Base-by-base conservation (phyloP, 108 stramenopile species). In the Skeletonema tropicum region DNA sequence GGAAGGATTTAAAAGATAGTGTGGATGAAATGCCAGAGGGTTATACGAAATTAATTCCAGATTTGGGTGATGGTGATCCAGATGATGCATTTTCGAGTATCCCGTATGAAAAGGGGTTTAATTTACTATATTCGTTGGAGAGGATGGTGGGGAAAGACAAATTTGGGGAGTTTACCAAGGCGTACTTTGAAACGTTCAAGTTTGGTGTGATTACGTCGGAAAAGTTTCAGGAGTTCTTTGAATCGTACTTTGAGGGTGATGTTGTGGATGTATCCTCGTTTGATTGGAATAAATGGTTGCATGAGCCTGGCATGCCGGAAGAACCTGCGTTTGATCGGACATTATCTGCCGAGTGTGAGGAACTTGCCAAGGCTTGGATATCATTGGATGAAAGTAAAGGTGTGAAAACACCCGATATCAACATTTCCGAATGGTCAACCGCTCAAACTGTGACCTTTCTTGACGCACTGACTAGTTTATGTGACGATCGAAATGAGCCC, bases 81-180 rank as follows among this genome's bases (percentile, higher is more conserved):
- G 99, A 99, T 83, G 97, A 98, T 59, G 94, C 95, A 57, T 99
- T 96, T 71, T 92, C 91, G 13, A 76, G 79, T 13, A 89, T 94
- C 2, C 89, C 93, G 6, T 97, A 95, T 66, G 93, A 96, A 81
- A 94, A 93, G 81, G 95, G 90, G 63, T 98, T 86, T 80, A 87
- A 91, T 21, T 87, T 99, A 2, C 65, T 98, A 17, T 77, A 89
- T 32, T 87, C 89, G 31, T 78, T 99, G 48, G 97, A 98, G 74
- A 71, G 74, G 32, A 52, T 88, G 36, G 97, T 98, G 8, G 98
- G 99, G 0, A 84, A 67, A 8, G 70, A 63, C 1, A 83, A 70
- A 17, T 99, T 99, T 82, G 89, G 86, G 52, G 69, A 25, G 31
- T 98, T 97, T 73, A 92, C 93, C 63, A 86, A 96, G 81, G 90